A percentile compares a stretch with the other conserved stretches of the same genome.
Evolutionary conservation across 2,329 filamentous ascomycete species (phyloP).

Genomic region (Xylaria sp.): DNA sequence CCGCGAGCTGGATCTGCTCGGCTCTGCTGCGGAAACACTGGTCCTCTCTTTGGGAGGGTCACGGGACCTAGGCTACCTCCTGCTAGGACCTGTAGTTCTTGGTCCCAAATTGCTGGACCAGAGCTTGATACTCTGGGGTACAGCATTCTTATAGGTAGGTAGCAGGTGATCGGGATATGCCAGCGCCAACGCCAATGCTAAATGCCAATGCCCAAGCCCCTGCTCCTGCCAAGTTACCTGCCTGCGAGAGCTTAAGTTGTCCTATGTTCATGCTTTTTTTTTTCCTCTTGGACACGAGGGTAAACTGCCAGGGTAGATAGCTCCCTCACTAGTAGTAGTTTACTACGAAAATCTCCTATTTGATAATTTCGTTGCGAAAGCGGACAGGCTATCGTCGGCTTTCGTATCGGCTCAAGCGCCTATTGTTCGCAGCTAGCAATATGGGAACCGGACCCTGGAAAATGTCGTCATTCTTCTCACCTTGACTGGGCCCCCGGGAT

Average conservation of each 20-base stretch:
- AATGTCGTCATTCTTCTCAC: constrained; percentile 25
- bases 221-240: neutral
- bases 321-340: too few species aligned
- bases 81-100: neutral
- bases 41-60: neutral
- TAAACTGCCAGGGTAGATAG: neutral
- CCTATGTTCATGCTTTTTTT: neutral
- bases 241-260: neutral
- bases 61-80: constrained; percentile 2
- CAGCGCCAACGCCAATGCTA: too few species aligned
- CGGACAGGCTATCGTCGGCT: constrained; percentile 36
- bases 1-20: constrained; percentile 9
- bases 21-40: neutral
- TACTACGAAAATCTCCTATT: too few species aligned
- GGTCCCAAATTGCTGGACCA: neutral
- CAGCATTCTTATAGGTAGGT: neutral
- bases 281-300: constrained; percentile 8
- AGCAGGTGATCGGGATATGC: neutral
- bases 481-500: constrained; percentile 12
- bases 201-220: neutral
- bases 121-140: neutral
- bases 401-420: constrained; percentile 8
- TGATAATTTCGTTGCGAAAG: constrained; percentile 16
- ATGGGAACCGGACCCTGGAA: neutral
- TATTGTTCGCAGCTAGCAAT: constrained; percentile 1